Percentiles rank a stretch among this genome's conserved stretches.
These are phyloP conservation scores for Pistacia integerrima DNA, from an alignment of 345 rosid species.

Conservation along the genomic window DNA sequence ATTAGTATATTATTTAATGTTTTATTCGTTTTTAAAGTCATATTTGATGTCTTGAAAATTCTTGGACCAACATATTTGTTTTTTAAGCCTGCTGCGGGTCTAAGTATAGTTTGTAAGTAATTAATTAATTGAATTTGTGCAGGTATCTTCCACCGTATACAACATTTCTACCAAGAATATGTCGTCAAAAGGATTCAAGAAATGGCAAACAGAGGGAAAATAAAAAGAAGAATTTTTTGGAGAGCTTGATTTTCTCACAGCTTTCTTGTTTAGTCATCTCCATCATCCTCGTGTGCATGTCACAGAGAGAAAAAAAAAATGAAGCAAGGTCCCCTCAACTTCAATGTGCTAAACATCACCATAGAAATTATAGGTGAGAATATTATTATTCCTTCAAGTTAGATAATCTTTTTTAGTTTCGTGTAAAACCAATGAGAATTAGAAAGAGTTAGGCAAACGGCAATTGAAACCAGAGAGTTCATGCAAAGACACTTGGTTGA, in stretches of 20 bases:
- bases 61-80: no score
- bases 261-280: conserved; percentile 48
- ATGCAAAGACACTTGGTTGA: no score
- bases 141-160: conserved; percentile 76
- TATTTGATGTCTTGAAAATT: no score
- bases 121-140: background rate
- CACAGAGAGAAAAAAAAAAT: conserved; percentile 46
- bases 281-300: conserved; percentile 49
- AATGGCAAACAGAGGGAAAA: background rate
- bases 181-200: background rate
- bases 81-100: no score
- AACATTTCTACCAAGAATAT: conserved; percentile 32
- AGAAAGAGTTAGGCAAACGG: no score
- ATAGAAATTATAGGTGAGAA: conserved; percentile 58
- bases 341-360: conserved; percentile 53
- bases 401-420: background rate
- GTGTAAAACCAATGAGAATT: no score
- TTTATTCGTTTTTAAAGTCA: no score
- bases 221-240: conserved; percentile 1
- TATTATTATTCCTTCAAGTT: background rate
- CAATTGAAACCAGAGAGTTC: no score
- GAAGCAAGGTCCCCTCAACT: conserved; percentile 60
- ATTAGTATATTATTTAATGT: no score
- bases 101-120: no score
- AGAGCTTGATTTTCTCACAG: conserved; percentile 35